phyloP scores from a whole-genome alignment of 371 early-diverging fungal genomes.

The Saksenaea oblongispora region DNA sequence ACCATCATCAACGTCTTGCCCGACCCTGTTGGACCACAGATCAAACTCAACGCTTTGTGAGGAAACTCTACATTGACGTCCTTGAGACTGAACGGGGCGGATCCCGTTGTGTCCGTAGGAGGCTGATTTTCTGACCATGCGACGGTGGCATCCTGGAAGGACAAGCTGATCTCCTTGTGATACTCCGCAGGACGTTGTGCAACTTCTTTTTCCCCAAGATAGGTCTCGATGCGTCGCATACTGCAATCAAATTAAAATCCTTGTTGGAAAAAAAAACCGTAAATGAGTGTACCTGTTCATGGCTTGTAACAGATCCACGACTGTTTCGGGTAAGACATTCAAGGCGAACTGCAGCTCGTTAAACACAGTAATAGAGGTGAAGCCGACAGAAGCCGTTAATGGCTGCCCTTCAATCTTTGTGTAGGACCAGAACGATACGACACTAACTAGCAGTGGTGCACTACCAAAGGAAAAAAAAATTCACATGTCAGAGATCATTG shows the following conservation, averaged over 20 bases:
- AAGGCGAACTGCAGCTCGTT: slow-evolving; percentile 52
- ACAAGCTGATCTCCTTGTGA: slow-evolving; percentile 30
- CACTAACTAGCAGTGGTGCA: slow-evolving; percentile 52
- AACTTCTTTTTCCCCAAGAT: slow-evolving; percentile 72
- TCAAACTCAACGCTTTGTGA: slow-evolving; percentile 44
- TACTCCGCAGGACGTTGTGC: slow-evolving; percentile 29
- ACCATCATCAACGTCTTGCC: slow-evolving; percentile 63
- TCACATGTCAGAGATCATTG: background rate
- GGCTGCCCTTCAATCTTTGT: slow-evolving; percentile 50
- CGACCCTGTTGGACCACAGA: slow-evolving; percentile 64
- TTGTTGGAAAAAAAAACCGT: background rate
- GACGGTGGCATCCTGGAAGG: slow-evolving; percentile 43
- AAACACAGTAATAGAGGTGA: slow-evolving; percentile 58
- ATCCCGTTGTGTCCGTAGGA: slow-evolving; percentile 4
- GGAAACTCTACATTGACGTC: slow-evolving; percentile 56
- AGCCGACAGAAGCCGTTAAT: slow-evolving; percentile 56
- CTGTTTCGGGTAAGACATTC: slow-evolving; percentile 50
- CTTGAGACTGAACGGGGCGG: slow-evolving; percentile 35
- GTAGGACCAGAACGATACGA: slow-evolving; percentile 53
- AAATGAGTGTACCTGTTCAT: slow-evolving; percentile 19
- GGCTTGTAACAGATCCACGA: slow-evolving; percentile 33
- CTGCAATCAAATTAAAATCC: slow-evolving; percentile 4
- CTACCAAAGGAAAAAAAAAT: slow-evolving; percentile 7
- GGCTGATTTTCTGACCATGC: slow-evolving; percentile 16
- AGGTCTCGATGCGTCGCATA: slow-evolving; percentile 62